Base-by-base conservation (phyloP, 495 filamentous ascomycete genomes). In the Hypoxylon crocopeplum region DNA sequence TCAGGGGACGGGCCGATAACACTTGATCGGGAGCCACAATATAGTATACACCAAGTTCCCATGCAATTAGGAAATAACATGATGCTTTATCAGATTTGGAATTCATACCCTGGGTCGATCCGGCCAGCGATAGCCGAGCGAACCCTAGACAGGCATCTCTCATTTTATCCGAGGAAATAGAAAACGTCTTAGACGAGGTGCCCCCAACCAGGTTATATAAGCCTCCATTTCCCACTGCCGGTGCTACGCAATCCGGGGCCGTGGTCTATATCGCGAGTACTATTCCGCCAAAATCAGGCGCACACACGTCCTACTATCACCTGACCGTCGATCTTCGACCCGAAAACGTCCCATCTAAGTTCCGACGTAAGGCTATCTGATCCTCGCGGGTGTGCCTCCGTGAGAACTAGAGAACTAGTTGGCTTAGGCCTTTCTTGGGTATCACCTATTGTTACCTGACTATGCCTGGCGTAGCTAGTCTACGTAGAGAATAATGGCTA, bases 161-260 rank as follows among this genome's bases (percentile, higher is more conserved):
- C 32, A 34, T 27, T 62, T 62, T 62, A 62, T 29, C 58, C 58
- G 51, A n/a, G 50, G 29, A 16, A 41, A 20, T 5, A 44, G 8
- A 49, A 15, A 32, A 37, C 10, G 27, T 33, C 32, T 21, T 16
- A 46, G 39, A 47, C 42, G 29, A 25, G 25, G 22, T 22, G 36
- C 12, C 47, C 29, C 56, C 38, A 46, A 48, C 33, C 24, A 48
- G 25, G 41, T 59, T 52, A 53, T 42, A 15, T 53, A 47, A 52
- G n/a, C 15, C 17, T 34, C 40, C 20, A 47, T 59, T 54, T 54
- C 20, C 49, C n/a, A 60, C 57, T 54, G 42, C 42, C 49, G 48
- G 38, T 42, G 17, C 44, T 48, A 44, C 27, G 5, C 8, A 32
- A 33, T 55, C 44, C 15, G 29, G 34, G 38, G 27, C 19, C 24